These are phyloP conservation scores for Geosiphon pyriformis DNA, from an alignment of 192 early-diverging fungal genomes.

Conservation along the genomic window DNA sequence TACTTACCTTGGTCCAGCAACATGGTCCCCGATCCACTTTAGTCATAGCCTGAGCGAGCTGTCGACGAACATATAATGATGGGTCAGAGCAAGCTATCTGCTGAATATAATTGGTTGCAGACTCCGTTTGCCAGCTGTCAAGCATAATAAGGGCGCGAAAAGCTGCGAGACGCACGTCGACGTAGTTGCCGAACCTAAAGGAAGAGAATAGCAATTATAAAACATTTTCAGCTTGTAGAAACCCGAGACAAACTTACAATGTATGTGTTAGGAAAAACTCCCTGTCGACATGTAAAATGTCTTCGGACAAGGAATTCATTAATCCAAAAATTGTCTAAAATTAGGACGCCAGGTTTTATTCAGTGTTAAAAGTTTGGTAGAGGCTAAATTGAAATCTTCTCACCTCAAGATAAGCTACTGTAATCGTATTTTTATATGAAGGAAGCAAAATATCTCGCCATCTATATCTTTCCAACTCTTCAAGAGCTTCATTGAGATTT, in stretches of 20 bases:
- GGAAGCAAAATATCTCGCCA: background rate
- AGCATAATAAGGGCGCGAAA: background rate
- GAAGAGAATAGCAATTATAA: too few relatives aligned
- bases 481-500: background rate
- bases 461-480: conserved; percentile 5
- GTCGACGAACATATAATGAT: background rate
- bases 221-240: too few relatives aligned
- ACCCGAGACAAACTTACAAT: too few relatives aligned
- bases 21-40: background rate
- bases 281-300: background rate
- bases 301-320: background rate
- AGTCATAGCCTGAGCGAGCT: background rate
- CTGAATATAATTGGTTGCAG: background rate
- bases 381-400: too few relatives aligned
- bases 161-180: background rate
- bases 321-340: too few relatives aligned
- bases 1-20: too few relatives aligned
- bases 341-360: too few relatives aligned
- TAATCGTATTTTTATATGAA: background rate
- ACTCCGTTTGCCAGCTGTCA: background rate
- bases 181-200: background rate
- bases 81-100: background rate
- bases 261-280: background rate
- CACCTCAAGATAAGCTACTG: background rate
- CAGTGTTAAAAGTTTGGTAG: background rate